phyloP scores from a whole-genome alignment of 1,284 basidiomycete species.

The Athelia sp. region DNA sequence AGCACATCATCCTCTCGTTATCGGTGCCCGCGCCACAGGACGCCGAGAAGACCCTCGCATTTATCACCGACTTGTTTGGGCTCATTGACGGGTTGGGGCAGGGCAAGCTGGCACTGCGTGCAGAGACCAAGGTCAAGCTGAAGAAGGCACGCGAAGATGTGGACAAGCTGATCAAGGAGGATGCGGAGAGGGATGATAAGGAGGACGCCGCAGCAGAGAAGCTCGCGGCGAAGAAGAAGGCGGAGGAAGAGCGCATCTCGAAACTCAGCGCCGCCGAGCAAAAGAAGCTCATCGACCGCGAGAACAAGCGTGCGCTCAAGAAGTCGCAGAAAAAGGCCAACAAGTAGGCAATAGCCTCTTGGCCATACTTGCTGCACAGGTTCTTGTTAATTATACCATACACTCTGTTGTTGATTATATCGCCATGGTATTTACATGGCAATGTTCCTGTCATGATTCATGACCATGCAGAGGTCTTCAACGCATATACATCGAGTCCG shows the following conservation, averaged over 20 bases:
- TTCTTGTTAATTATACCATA: not conserved
- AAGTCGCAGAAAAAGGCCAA: conserved; percentile 65
- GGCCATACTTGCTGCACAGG: not conserved
- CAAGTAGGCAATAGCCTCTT: conserved; percentile 34
- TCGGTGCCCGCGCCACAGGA: conserved; percentile 47
- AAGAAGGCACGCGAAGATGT: conserved; percentile 67
- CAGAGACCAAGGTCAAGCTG: conserved; percentile 78
- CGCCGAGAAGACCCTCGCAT: conserved; percentile 45
- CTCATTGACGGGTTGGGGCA: conserved; percentile 67
- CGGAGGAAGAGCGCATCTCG: conserved; percentile 67
- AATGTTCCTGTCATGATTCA: no score
- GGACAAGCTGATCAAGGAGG: conserved; percentile 62
- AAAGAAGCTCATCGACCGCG: conserved; percentile 73
- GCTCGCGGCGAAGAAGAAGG: conserved; percentile 68
- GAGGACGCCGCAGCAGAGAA: conserved; percentile 70
- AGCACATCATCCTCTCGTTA: conserved; percentile 71
- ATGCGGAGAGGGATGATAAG: conserved; percentile 63
- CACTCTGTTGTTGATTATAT: conserved; percentile 12
- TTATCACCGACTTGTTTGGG: conserved; percentile 67
- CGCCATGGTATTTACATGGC: conserved; percentile 15
- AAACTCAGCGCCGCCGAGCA: conserved; percentile 78
- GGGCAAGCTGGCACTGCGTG: conserved; percentile 49
- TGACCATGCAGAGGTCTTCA: no score
- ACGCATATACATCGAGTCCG: no score
- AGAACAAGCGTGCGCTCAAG: conserved; percentile 64